Base-by-base conservation (phyloP, 208 protist species). In the Acanthamoeba royreba region DNA sequence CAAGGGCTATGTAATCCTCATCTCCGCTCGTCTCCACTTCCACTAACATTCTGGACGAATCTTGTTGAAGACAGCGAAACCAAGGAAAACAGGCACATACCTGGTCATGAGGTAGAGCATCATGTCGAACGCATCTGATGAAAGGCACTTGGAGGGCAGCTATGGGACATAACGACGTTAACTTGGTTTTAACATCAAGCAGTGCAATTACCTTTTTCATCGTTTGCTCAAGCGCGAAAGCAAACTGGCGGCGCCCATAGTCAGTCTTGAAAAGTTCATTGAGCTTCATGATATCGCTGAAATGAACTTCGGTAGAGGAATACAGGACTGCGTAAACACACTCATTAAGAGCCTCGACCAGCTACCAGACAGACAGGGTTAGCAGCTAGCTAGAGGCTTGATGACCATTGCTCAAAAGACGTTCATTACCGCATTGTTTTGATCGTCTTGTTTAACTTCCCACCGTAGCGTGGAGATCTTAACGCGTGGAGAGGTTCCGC, bases 21-120 rank as follows among this genome's bases (percentile, higher is more conserved):
- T 69, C 53, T n/a, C 28, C 49, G 53, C 49, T 45, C 4, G 46
- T 11, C 49, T 89, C 81, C 19, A 40, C 53, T 19, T 89, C 81
- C 33, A 69, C 31, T 52, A 89, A 66, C 72, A 83, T 83, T 1
- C 72, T 83, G n/a, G n/a, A n/a, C n/a, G n/a, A n/a, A n/a, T n/a
- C n/a, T n/a, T n/a, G n/a, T n/a, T n/a, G n/a, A n/a, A n/a, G n/a
- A n/a, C n/a, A n/a, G n/a, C n/a, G n/a, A n/a, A n/a, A n/a, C n/a
- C n/a, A n/a, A 0, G 8, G 7, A 42, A 53, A 47, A 42, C 33
- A 42, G n/a, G 15, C 38, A n/a, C 25, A 25, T 45, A 89, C 53
- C 81, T 22, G 81, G 3, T 58, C 81, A 89, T 89, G 33, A 89
- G 53, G 53, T 89, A 89, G 81, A 89, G 81, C 81, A 89, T 58